Percentiles rank a stretch among this genome's conserved stretches.
These are phyloP conservation scores for Lasiosphaeriaceae sp. DNA, from an alignment of 495 filamentous ascomycete genomes.

Conservation along the genomic window DNA sequence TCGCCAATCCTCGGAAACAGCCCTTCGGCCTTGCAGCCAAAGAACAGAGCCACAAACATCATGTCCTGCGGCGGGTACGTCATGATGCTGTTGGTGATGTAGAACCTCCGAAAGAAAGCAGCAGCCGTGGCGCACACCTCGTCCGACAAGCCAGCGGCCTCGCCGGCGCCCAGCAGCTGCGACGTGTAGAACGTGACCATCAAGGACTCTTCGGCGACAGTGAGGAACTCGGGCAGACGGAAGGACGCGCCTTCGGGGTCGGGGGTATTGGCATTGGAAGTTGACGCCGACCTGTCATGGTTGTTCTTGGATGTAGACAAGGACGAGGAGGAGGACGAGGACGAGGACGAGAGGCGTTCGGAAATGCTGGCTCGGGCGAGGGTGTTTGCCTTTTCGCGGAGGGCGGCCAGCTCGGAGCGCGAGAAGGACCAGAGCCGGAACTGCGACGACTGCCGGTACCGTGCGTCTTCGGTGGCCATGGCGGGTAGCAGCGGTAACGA, in stretches of 20 bases:
- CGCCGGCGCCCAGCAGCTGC: constrained; percentile 68
- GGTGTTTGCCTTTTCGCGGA: constrained; percentile 72
- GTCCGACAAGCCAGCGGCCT: constrained; percentile 72
- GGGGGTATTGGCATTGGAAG: constrained; percentile 32
- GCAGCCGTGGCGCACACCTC: constrained; percentile 86
- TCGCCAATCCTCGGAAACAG: constrained; percentile 67
- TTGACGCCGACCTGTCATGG: constrained; percentile 25
- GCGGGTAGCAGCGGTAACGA: neutral
- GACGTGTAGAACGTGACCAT: constrained; percentile 78
- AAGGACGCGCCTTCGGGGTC: constrained; percentile 30
- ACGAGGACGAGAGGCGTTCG: constrained; percentile 25
- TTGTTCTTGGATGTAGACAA: constrained; percentile 12
- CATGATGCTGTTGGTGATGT: constrained; percentile 89
- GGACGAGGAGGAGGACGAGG: constrained; percentile 10
- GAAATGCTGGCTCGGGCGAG: constrained; percentile 68
- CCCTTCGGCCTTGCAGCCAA: constrained; percentile 88
- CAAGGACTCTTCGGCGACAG: constrained; percentile 73
- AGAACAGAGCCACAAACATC: constrained; percentile 80
- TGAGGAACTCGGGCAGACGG: constrained; percentile 64
- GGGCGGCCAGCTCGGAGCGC: constrained; percentile 58
- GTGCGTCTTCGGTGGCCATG: constrained; percentile 71
- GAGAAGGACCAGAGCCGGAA: constrained; percentile 93
- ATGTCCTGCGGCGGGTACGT: constrained; percentile 88
- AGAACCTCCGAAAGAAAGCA: constrained; percentile 90
- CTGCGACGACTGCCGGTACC: constrained; percentile 89